Base-by-base conservation (phyloP, 495 filamentous ascomycete species). In the Trichocladium antarcticum region DNA sequence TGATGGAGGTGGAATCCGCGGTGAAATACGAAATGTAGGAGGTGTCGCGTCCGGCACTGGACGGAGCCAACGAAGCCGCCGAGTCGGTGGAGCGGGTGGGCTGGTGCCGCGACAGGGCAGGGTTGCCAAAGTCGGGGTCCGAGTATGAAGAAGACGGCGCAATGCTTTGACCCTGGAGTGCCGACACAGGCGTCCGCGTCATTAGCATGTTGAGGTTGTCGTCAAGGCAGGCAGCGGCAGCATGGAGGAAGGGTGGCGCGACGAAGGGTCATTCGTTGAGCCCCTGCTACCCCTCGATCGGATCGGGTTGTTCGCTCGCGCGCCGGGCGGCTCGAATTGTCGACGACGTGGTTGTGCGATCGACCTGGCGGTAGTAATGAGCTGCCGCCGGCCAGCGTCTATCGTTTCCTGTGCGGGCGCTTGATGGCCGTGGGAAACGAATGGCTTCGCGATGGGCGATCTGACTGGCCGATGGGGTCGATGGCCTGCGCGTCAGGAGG, bases 131-230 rank as follows among this genome's bases (percentile, higher is more conserved):
- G 31, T 47, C 32, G 20, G 21, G 40, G 28, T 40, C 37, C 29
- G 44, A 39, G 54, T 68, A 66, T 21, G 59, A 57, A 47, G 65
- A 61, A 46, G 55, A 39, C 32, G 55, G 39, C 47, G 57, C 41
- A 19, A 57, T 62, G 47, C 65, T 68, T 47, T 72, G 67, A 63
- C 58, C 62, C 58, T 68, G 68, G 57, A 68, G 58, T 68, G 67
- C 68, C 60, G 67, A 65, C 57, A 70, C 68, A 64, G 68, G 60
- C 37, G 63, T 65, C 65, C 71, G 70, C 60, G 69, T 71, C 69
- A 74, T 74, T 51, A 74, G 70, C 70, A 74, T 74, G 51, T 57
- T 71, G 64, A 66, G 56, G 50, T 65, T 43, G 53, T 45, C 46
- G 54, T 56, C 31, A 44, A 37, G 32, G 35, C 41, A 44, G 37